Conservation (phyloP, 1,284 basidiomycete genomes). For the Pseudozyma hubeiensis region DNA sequence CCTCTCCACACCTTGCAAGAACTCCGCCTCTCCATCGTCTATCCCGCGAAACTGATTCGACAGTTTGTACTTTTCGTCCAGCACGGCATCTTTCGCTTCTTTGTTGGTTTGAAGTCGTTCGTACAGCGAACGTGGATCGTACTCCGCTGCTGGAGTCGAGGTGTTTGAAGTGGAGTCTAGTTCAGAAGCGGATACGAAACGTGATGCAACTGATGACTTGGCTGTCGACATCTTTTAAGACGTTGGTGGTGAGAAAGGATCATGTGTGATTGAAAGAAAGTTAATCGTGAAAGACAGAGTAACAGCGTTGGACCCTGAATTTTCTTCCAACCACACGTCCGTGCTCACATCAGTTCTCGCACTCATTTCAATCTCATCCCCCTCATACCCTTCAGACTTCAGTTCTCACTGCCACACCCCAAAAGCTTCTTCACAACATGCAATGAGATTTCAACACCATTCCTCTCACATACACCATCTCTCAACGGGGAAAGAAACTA, state of each 20-base stretch:
- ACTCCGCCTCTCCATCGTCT: constrained; percentile 61
- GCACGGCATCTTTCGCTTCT: constrained; percentile 59
- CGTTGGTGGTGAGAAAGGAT: neutral
- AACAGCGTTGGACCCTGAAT: neutral
- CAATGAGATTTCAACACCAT: no score
- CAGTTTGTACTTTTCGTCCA: constrained; percentile 62
- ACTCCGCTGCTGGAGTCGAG: constrained; percentile 9
- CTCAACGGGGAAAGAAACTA: no score
- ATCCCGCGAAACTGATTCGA: constrained; percentile 65
- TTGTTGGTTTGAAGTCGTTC: constrained; percentile 57
- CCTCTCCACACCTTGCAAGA: constrained; percentile 52
- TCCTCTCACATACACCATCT: no score
- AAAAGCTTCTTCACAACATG: no score
- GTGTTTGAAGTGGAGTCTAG: constrained; percentile 11
- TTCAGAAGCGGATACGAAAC: constrained; percentile 41
- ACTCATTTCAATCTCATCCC: neutral
- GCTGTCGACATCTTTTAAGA: no score
- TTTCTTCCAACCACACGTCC: neutral
- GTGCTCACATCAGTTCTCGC: neutral
- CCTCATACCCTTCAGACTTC: neutral
- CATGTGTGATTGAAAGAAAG: neutral
- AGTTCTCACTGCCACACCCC: no score
- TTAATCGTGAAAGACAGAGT: neutral
- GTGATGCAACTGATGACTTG: constrained; percentile 8
- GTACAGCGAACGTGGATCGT: constrained; percentile 51